phyloP scores from a whole-genome alignment of 805 yeast genomes.

The Yamadazyma paraphyllophila region DNA sequence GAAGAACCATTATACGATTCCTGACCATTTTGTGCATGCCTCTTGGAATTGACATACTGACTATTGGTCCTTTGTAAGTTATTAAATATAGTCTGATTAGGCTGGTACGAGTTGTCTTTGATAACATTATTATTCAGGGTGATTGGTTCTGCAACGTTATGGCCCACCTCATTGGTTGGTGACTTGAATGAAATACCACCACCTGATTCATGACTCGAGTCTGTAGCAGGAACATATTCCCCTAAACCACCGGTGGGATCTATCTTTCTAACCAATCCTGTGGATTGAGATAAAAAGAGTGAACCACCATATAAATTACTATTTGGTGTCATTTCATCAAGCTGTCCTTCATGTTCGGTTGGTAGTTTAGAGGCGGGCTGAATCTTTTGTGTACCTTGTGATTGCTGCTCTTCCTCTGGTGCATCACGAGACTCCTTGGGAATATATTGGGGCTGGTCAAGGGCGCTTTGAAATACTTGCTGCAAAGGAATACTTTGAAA shows the following conservation, averaged over 20 bases:
- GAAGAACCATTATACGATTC: neutral
- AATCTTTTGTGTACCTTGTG: neutral
- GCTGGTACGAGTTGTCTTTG: slow-evolving; percentile 40
- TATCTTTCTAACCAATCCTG: slow-evolving; percentile 39
- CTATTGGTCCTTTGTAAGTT: slow-evolving; percentile 40
- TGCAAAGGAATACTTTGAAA: slow-evolving; percentile 13
- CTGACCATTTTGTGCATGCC: slow-evolving; percentile 17
- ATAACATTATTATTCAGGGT: slow-evolving; percentile 30
- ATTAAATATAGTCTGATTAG: slow-evolving; percentile 40
- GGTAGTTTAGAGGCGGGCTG: neutral
- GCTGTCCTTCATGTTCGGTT: neutral
- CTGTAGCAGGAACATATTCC: neutral
- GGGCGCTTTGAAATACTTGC: slow-evolving; percentile 16
- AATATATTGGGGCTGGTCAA: slow-evolving; percentile 11
- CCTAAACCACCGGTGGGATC: slow-evolving; percentile 16
- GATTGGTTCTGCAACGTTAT: slow-evolving; percentile 28
- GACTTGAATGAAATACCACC: slow-evolving; percentile 30
- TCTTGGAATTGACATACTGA: slow-evolving; percentile 29
- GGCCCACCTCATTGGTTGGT: slow-evolving; percentile 23
- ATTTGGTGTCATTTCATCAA: slow-evolving; percentile 11
- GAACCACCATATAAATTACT: slow-evolving; percentile 43
- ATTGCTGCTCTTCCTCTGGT: neutral
- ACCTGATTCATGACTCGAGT: slow-evolving; percentile 6
- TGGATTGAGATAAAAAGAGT: slow-evolving; percentile 40
- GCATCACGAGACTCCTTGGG: neutral